A percentile compares a stretch with the other conserved stretches of the same genome.
Conservation (phyloP, 2,329 filamentous ascomycete genomes). For the Ascochyta fabae region DNA sequence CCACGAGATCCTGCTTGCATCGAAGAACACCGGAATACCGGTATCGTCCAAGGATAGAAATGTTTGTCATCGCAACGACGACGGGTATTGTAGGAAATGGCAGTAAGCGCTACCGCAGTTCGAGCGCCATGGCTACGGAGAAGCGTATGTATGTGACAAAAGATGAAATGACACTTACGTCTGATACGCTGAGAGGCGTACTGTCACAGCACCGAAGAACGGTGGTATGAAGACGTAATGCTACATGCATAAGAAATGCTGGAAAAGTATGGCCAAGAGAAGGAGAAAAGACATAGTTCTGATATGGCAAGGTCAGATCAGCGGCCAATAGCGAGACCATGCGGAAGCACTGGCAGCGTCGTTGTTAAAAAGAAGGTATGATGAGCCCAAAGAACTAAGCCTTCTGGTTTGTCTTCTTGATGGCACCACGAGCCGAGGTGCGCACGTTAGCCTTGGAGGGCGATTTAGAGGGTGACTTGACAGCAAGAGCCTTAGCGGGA, state of each 20-base stretch:
- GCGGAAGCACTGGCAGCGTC: background rate
- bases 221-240: background rate
- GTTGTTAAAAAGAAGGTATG: background rate
- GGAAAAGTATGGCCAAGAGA: background rate
- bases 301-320: background rate
- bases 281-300: background rate
- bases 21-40: background rate
- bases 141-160: slow-evolving; percentile 4
- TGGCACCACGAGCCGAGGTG: slow-evolving; percentile 31
- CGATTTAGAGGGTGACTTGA: slow-evolving; percentile 22
- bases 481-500: slow-evolving; percentile 14
- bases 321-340: background rate
- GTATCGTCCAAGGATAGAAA: background rate
- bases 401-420: slow-evolving; percentile 33
- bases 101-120: background rate
- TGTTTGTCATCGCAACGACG: background rate
- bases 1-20: background rate
- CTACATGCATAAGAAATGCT: background rate
- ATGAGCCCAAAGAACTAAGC: background rate
- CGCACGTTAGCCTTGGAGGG: slow-evolving; percentile 14
- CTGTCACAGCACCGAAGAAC: background rate
- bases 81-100: background rate
- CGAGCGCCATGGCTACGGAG: background rate
- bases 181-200: slow-evolving; percentile 4
- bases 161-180: background rate